Percentiles rank a stretch among this genome's conserved stretches.
Evolutionary conservation across 768 basidiomycete genomes (phyloP).

Genomic region (Podaxis rugospora): DNA sequence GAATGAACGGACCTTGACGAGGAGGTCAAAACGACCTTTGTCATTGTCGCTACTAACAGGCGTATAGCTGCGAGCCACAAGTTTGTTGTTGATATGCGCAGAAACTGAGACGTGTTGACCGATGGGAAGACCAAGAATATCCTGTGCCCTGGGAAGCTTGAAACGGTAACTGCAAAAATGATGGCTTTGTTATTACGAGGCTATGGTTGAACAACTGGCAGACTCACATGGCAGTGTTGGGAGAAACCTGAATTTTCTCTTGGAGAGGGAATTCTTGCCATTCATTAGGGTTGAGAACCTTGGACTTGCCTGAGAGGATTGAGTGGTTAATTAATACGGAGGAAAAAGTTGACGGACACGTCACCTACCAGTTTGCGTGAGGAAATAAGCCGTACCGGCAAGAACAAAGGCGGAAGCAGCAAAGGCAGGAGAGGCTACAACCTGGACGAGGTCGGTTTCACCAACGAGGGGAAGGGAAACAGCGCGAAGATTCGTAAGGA

Average conservation of each 20-base stretch:
- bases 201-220: constrained; percentile 7
- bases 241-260: constrained; percentile 81
- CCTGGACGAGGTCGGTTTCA: constrained; percentile 29
- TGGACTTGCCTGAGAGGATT: constrained; percentile 43
- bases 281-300: constrained; percentile 65
- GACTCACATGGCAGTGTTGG: constrained; percentile 91
- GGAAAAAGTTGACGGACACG: constrained; percentile 3
- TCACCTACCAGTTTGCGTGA: constrained; percentile 41
- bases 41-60: constrained; percentile 94
- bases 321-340: constrained; percentile 14
- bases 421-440: constrained; percentile 19
- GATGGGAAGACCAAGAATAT: constrained; percentile 88
- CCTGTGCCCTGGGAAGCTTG: constrained; percentile 65
- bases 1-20: constrained; percentile 75
- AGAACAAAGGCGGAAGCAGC: constrained; percentile 44
- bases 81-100: constrained; percentile 90
- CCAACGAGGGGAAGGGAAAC: constrained; percentile 33
- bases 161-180: constrained; percentile 76
- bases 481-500: constrained; percentile 23
- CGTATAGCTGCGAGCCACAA: constrained; percentile 88
- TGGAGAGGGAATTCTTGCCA: constrained; percentile 84
- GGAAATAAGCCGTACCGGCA: constrained; percentile 46
- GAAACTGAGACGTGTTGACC: constrained; percentile 95
- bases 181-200: not conserved
- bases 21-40: constrained; percentile 89